A percentile compares a stretch with the other conserved stretches of the same genome.
Conservation (phyloP, 805 yeast species). For the Brettanomyces sp. region DNA sequence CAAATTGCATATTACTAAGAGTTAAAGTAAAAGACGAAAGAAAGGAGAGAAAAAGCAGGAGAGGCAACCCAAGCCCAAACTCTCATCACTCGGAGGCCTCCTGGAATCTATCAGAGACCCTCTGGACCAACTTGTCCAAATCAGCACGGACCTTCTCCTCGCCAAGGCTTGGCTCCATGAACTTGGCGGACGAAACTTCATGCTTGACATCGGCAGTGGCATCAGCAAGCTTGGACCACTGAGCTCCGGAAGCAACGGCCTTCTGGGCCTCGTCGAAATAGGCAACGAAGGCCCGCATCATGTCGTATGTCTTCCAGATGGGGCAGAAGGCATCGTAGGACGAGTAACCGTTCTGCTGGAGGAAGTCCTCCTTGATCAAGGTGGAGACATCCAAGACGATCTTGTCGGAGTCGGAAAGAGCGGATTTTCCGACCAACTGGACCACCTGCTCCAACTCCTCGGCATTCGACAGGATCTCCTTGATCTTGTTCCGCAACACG, state of each 20-base stretch:
- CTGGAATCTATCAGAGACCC: constrained; percentile 84
- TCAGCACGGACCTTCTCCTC: constrained; percentile 66
- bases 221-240: constrained; percentile 88
- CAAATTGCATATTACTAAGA: too few relatives aligned
- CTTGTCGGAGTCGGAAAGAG: constrained; percentile 93
- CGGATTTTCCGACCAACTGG: constrained; percentile 97
- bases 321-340: constrained; percentile 99
- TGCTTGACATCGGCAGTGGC: constrained; percentile 88
- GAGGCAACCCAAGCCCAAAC: too few relatives aligned
- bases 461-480: constrained; percentile 91
- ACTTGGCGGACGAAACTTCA: constrained; percentile 88
- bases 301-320: constrained; percentile 95
- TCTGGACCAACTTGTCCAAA: constrained; percentile 65
- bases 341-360: constrained; percentile 99
- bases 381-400: constrained; percentile 89
- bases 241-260: constrained; percentile 87
- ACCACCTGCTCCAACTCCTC: constrained; percentile 99
- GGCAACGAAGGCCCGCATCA: constrained; percentile 91
- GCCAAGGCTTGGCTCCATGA: constrained; percentile 92
- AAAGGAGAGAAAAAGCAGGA: too few relatives aligned
- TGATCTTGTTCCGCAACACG: constrained; percentile 77
- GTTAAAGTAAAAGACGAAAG: too few relatives aligned
- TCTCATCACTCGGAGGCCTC: constrained; percentile 74
- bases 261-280: constrained; percentile 97
- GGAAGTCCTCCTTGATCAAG: constrained; percentile 92